Evolutionary conservation across 2,329 filamentous ascomycete species (phyloP).

Genomic region (Botrytis fabae): DNA sequence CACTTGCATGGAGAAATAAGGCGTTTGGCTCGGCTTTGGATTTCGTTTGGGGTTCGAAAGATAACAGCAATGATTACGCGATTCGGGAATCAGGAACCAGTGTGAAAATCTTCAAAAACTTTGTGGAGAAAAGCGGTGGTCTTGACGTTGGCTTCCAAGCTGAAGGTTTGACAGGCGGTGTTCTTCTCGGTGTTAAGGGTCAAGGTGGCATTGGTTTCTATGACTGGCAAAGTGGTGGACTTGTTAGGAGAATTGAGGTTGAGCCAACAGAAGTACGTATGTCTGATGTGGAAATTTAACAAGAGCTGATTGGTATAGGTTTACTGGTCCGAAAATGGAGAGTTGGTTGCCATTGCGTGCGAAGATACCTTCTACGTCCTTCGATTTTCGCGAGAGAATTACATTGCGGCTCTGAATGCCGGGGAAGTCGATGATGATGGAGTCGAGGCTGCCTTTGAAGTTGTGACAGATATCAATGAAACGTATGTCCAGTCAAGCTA

Average conservation of each 20-base stretch:
- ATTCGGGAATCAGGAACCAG: constrained; percentile 93
- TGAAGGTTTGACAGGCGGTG: constrained; percentile 84
- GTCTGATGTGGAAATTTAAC: background rate
- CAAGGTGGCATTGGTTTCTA: constrained; percentile 95
- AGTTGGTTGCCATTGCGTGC: constrained; percentile 88
- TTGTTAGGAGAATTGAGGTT: constrained; percentile 89
- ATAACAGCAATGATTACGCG: constrained; percentile 97
- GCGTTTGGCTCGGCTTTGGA: constrained; percentile 93
- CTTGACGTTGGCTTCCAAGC: constrained; percentile 95
- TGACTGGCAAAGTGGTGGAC: constrained; percentile 87
- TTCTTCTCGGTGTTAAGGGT: constrained; percentile 90
- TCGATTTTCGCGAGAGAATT: constrained; percentile 86
- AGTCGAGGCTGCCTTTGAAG: constrained; percentile 92
- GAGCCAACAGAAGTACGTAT: constrained; percentile 53
- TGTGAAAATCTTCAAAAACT: constrained; percentile 97
- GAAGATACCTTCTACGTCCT: constrained; percentile 96
- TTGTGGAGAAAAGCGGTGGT: constrained; percentile 84
- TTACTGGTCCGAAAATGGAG: constrained; percentile 97
- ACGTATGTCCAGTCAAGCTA: constrained; percentile 52
- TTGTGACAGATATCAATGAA: constrained; percentile 94
- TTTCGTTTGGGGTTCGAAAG: constrained; percentile 95
- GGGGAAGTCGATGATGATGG: constrained; percentile 82
- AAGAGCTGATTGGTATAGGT: constrained; percentile 52
- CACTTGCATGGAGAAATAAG: constrained; percentile 94
- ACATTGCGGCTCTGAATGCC: constrained; percentile 76